A percentile compares a stretch with the other conserved stretches of the same genome.
phyloP scores from a whole-genome alignment of 306 rosid genomes.

The Pachyrhizus erosus region DNA sequence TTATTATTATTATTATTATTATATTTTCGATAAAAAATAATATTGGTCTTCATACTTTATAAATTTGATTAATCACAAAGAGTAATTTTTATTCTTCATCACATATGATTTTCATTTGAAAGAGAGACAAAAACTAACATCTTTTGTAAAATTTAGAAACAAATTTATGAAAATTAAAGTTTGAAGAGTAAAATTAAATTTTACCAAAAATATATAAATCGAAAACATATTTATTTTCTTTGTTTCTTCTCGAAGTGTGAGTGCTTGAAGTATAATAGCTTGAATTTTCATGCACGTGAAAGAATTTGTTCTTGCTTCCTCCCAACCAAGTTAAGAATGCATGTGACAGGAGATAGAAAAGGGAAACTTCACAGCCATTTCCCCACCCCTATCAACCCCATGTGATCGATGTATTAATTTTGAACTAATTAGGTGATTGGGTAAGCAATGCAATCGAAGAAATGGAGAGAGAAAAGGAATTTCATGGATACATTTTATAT shows the following conservation, averaged over 20 bases:
- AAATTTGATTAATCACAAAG: too few species aligned
- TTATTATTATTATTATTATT: too few species aligned
- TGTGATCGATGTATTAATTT: conserved; percentile 42
- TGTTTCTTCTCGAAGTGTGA: background rate
- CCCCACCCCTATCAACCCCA: conserved; percentile 22
- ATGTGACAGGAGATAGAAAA: conserved; percentile 40
- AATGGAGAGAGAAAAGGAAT: background rate
- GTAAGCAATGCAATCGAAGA: background rate
- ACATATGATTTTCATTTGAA: too few species aligned
- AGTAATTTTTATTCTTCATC: too few species aligned
- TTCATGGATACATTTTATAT: conserved; percentile 21
- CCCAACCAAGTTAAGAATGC: conserved; percentile 27
- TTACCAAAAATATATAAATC: too few species aligned
- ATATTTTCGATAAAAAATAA: too few species aligned
- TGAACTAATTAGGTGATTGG: conserved; percentile 17
- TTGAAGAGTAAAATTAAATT: too few species aligned
- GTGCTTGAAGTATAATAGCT: background rate
- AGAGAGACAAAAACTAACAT: too few species aligned
- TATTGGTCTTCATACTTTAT: too few species aligned
- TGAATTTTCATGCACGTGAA: conserved; percentile 29
- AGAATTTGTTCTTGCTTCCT: conserved; percentile 35
- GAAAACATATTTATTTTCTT: too few species aligned
- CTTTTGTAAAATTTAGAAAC: too few species aligned
- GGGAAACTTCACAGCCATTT: conserved; percentile 31
- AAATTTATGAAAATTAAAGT: too few species aligned